These are phyloP conservation scores for Colletotrichum lentis DNA, from an alignment of 2,329 filamentous ascomycete genomes.

Conservation along the genomic window DNA sequence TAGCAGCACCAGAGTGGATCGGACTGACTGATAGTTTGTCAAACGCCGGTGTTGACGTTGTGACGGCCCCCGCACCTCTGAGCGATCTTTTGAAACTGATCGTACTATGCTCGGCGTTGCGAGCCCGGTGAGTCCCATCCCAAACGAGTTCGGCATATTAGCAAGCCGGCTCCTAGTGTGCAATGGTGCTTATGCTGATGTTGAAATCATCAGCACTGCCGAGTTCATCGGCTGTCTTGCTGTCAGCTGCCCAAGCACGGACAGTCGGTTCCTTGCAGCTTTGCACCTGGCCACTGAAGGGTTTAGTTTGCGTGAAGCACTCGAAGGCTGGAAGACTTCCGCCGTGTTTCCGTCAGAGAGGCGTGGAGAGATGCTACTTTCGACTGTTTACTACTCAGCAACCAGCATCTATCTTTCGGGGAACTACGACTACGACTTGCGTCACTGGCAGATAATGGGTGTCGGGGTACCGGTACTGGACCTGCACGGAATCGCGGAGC, in stretches of 20 bases:
- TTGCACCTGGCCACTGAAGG: slow-evolving; percentile 39
- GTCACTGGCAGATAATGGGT: slow-evolving; percentile 42
- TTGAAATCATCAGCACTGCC: slow-evolving; percentile 6
- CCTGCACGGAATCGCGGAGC: slow-evolving; percentile 39
- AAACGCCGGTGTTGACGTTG: background rate
- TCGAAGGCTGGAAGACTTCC: slow-evolving; percentile 17
- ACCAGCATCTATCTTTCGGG: slow-evolving; percentile 51
- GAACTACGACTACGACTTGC: slow-evolving; percentile 48
- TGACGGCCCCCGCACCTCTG: slow-evolving; percentile 7
- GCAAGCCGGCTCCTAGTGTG: background rate
- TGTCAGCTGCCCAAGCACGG: too few species aligned
- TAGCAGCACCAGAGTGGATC: slow-evolving; percentile 42
- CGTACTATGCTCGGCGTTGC: slow-evolving; percentile 45
- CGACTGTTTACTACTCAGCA: slow-evolving; percentile 43
- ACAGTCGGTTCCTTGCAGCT: background rate
- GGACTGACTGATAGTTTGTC: slow-evolving; percentile 12
- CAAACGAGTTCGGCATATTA: background rate
- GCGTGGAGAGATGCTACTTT: slow-evolving; percentile 39
- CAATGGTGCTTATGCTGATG: background rate
- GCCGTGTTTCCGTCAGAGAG: background rate
- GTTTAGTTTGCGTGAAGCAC: slow-evolving; percentile 36
- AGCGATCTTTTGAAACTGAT: slow-evolving; percentile 46
- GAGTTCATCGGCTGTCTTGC: background rate
- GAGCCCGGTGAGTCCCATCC: slow-evolving; percentile 43
- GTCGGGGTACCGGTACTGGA: slow-evolving; percentile 41